Base-by-base conservation (phyloP, 352 stramenopile species). In the Peronospora destructor region DNA sequence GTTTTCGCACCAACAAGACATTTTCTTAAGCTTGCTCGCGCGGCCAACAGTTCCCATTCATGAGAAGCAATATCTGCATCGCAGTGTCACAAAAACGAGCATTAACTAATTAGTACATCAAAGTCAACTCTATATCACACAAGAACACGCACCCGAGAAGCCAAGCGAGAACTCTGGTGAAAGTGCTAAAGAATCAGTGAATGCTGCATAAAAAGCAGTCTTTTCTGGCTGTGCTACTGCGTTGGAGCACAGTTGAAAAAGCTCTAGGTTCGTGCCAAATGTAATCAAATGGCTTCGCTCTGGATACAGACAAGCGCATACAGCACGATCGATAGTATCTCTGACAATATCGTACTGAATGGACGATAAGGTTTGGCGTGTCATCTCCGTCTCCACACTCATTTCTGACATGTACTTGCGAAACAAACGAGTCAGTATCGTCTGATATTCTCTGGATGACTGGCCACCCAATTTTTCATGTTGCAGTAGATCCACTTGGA, bases 31-130 rank as follows among this genome's bases (percentile, higher is more conserved):
- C 46, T 59, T 40, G 55, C 50, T 36, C 70, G 68, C 1, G 73
- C 65, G 13, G 69, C 66, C 17, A 73, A 49, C 32, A 68, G 59
- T 45, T 84, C 73, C 70, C 70, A 84, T 23, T 75, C 64, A 25
- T 79, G 59, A 26, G 34, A 46, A 23, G 67, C 73, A 34, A 56
- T 40, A n/a, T 61, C 70, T 84, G 42, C 19, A 45, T 42, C 41
- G 7, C 10, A 43, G 35, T 25, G 13, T 43, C 47, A 40, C 35
- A 45, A 28, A 23, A 23, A 44, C 8, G 14, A 16, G 11, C 13
- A 37, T 21, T 10, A 50, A 53, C 28, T 47, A 21, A 10, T 44
- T 32, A 35, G 21, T 23, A 43, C 17, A 33, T 34, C 4, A 12
- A 21, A 16, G 33, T 32, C 25, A 12, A 35, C 23, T n/a, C 5